Evolutionary conservation across 2,329 filamentous ascomycete species (phyloP), one percentile per base, ranked within the genome.

Genomic region (Xylaria sp.): DNA sequence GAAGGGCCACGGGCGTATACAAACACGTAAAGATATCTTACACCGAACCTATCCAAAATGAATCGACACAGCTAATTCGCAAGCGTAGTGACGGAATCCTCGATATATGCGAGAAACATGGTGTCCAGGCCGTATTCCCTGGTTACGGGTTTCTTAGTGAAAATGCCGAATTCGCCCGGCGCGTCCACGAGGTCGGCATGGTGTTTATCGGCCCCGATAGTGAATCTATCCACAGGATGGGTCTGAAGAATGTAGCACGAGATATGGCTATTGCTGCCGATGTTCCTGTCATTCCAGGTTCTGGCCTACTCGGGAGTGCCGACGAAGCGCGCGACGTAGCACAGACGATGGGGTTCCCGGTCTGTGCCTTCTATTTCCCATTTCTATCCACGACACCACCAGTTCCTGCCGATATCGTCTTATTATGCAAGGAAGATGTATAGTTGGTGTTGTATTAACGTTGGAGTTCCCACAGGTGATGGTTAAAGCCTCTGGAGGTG

Each of bases 101-200:
- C 2, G 22, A 42, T 0, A 57, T 64, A 37, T 57, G 54, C 41
- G 8, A 76, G 44, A 62, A 74, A 5, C 71, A 77, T 18, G 61
- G 70, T 2, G 78, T 71, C 7, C 74, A 87, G 57, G 82, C 81
- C 2, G 78, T 89, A 16, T 82, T 87, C 44, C 84, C 85, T 0
- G 85, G 85, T 2, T 88, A 88, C 70, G 85, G 85, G 1, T 88
- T 87, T 57, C 68, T 88, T 2, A 82, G 78, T 5, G 85, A 88
- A 50, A 86, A 86, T 62, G 76, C 79, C 6, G 76, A 80, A 9
- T 89, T 89, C 61, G 83, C 84, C 1, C 68, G 73, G 9, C 57
- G 43, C 68, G 75, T 19, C 79, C 46, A 72, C 5, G 71, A 77
- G 16, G 80, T 80, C 1, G 84, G 82, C 0, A 73, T 87, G 49